A percentile compares a stretch with the other conserved stretches of the same genome.
phyloP scores from a whole-genome alignment of 1,284 basidiomycete species.

The Polyporus tsugae region DNA sequence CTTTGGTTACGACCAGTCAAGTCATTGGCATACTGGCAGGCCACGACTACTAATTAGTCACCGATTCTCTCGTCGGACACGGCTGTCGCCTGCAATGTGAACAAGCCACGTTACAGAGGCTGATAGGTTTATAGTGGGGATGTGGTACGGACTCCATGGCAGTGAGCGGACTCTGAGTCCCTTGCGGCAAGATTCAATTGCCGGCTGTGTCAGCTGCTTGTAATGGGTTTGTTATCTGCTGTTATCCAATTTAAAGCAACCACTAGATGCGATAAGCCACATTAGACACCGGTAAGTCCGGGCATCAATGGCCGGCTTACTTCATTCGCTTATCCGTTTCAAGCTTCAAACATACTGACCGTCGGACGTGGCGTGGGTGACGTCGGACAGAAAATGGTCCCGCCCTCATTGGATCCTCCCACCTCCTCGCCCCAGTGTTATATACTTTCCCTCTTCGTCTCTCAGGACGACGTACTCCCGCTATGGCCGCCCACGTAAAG shows the following conservation, averaged over 20 bases:
- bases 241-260: background rate
- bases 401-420: slow-evolving; percentile 32
- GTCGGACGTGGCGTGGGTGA: slow-evolving; percentile 16
- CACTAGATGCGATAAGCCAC: background rate
- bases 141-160: background rate
- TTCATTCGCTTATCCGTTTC: background rate
- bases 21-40: background rate
- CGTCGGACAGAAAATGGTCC: slow-evolving; percentile 31
- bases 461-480: slow-evolving; percentile 15
- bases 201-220: background rate
- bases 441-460: slow-evolving; percentile 23
- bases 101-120: background rate
- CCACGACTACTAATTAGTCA: background rate
- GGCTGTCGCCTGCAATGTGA: background rate
- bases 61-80: background rate
- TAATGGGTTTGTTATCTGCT: background rate
- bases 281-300: background rate
- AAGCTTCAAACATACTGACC: background rate
- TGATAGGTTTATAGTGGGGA: background rate
- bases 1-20: background rate
- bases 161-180: no score
- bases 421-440: slow-evolving; percentile 21
- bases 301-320: background rate
- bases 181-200: background rate
- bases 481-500: slow-evolving; percentile 31